Conservation (phyloP, 176 grass and related monocot genomes). For the Microstegium vimineum region DNA sequence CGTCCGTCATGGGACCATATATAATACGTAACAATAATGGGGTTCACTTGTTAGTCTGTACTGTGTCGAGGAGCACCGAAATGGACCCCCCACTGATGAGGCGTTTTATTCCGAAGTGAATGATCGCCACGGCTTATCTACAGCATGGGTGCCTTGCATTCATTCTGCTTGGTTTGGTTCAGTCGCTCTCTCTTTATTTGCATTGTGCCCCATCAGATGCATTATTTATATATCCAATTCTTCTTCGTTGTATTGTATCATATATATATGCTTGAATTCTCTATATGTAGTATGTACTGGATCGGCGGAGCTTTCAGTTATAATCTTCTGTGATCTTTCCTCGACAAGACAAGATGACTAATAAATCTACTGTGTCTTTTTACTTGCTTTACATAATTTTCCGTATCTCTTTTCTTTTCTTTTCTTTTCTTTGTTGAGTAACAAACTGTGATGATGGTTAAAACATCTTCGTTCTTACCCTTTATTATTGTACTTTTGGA, state of each 20-base stretch:
- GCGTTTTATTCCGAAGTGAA: conserved; percentile 33
- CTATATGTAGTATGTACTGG: neutral
- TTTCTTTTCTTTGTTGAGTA: neutral
- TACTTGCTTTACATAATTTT: neutral
- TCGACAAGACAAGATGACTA: neutral
- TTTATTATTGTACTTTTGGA: neutral
- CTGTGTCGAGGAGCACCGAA: conserved; percentile 26
- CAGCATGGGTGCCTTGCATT: conserved; percentile 29
- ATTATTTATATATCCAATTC: neutral
- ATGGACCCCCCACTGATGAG: conserved; percentile 27
- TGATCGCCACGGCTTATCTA: conserved; percentile 35
- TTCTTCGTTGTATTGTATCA: neutral
- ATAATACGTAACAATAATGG: conserved; percentile 19
- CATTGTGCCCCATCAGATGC: neutral
- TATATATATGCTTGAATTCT: neutral
- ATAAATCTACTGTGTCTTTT: neutral
- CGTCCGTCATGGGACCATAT: conserved; percentile 36
- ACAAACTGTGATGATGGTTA: neutral
- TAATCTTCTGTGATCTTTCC: neutral
- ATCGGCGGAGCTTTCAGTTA: neutral
- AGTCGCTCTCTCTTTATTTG: neutral
- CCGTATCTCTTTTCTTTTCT: neutral
- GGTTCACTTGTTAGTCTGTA: conserved; percentile 43
- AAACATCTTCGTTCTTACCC: neutral
- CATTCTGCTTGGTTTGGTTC: conserved; percentile 8